phyloP scores from a whole-genome alignment of 2,329 filamentous ascomycete genomes.

The Herpotrichia juniperi region DNA sequence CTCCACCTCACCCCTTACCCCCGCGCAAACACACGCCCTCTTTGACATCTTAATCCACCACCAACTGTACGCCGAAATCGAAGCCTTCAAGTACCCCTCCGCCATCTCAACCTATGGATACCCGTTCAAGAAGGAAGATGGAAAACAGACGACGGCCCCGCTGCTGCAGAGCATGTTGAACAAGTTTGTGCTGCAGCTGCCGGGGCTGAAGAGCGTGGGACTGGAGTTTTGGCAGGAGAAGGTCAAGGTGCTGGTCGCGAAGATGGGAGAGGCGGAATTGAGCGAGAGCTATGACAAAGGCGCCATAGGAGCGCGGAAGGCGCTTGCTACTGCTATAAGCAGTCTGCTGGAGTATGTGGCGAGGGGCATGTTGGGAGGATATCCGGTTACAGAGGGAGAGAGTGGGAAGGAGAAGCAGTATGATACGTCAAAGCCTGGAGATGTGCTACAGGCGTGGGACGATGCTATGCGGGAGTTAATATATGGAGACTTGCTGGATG shows the following conservation, averaged over 20 bases:
- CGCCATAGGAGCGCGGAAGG: slow-evolving; percentile 74
- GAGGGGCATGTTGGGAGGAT: slow-evolving; percentile 69
- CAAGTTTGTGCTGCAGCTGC: slow-evolving; percentile 68
- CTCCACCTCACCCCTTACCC: slow-evolving; percentile 38
- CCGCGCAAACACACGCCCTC: slow-evolving; percentile 56
- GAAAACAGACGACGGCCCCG: slow-evolving; percentile 62
- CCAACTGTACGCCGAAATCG: slow-evolving; percentile 69
- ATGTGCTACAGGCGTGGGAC: slow-evolving; percentile 69
- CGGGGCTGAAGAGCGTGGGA: slow-evolving; percentile 68
- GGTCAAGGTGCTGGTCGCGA: slow-evolving; percentile 41
- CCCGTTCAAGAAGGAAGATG: slow-evolving; percentile 63
- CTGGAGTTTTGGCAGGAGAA: slow-evolving; percentile 51
- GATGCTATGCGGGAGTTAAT: slow-evolving; percentile 70
- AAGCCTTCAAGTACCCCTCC: slow-evolving; percentile 70
- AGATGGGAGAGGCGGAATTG: slow-evolving; percentile 69
- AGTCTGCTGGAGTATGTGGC: slow-evolving; percentile 72
- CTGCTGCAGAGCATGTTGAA: slow-evolving; percentile 72
- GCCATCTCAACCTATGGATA: slow-evolving; percentile 72
- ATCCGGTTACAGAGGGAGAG: slow-evolving; percentile 50
- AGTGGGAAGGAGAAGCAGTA: slow-evolving; percentile 53
- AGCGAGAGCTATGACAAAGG: slow-evolving; percentile 86
- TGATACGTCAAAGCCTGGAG: slow-evolving; percentile 63
- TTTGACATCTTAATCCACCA: slow-evolving; percentile 62
- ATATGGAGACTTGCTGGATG: slow-evolving; percentile 71
- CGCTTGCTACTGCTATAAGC: slow-evolving; percentile 73